Base-by-base conservation (phyloP, 176 grass and related monocot genomes). In the Bolboschoenus planiculmis region DNA sequence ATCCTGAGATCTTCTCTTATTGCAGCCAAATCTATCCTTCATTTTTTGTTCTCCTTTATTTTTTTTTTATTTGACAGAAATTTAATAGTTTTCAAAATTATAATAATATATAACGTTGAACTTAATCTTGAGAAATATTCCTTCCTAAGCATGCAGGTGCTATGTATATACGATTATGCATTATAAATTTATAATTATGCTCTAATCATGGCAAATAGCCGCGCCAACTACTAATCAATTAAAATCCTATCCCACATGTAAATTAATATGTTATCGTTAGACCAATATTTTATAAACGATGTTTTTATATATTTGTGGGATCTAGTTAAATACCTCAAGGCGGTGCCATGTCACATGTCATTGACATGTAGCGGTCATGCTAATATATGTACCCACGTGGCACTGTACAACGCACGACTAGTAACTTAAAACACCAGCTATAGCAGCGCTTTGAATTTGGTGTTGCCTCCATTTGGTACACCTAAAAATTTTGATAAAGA, bases 371-470 rank as follows among this genome's bases (percentile, higher is more conserved):
- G 46, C 14, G 13, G 15, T 77, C 46, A n/a, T 77, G 72, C 44
- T 33, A 77, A 18, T 51, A 20, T 31, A 50, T 20, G n/a, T n/a
- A n/a, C 27, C 72, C 72, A 77, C 72, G 72, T 77, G 46, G 43
- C 72, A 53, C 14, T 77, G 46, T 30, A 29, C 24, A 11, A 14
- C 23, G 42, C 70, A 48, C 13, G 42, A 47, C 40, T 74, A 29
- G n/a, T 73, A 44, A 73, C 40, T 74, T 74, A 74, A 67, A 48
- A 74, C 70, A 48, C 23, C 5, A 47, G 42, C 39, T 71, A 4
- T 35, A 67, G 43, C 72, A 77, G 72, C 53, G 72, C 14, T 51
- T 76, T n/a, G n/a, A n/a, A n/a, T 40, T 76, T 20, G 72, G 44
- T 51, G 72, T 76, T 16, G 44, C 46, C 26, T 51, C 24, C 72